Evolutionary conservation across 257 asterid species (phyloP).

Genomic region (Jasminum sambac): DNA sequence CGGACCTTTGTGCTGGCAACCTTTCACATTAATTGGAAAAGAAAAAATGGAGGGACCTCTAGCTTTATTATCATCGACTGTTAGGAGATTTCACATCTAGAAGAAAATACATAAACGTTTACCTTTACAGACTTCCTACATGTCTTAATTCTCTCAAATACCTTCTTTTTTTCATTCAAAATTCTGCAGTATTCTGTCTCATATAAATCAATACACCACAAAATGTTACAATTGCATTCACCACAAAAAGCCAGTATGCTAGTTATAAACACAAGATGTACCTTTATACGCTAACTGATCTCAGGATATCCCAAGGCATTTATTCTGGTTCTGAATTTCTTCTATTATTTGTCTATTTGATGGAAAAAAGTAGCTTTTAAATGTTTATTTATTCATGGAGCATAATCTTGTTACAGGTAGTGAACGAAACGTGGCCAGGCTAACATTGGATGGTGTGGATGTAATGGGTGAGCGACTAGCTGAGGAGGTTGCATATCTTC

Average conservation of each 20-base stretch:
- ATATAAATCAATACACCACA: no score
- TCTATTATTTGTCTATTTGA: background rate
- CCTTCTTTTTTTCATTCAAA: no score
- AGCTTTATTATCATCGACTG: background rate
- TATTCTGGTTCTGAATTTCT: background rate
- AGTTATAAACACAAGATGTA: background rate
- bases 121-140: no score
- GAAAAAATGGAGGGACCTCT: background rate
- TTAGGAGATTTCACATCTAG: no score
- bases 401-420: slow-evolving; percentile 60
- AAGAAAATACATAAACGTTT: no score
- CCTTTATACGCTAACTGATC: background rate
- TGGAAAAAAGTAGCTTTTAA: slow-evolving; percentile 20
- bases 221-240: no score
- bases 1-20: background rate
- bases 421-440: slow-evolving; percentile 69
- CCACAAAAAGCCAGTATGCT: no score
- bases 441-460: slow-evolving; percentile 93
- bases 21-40: background rate
- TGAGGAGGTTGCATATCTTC: slow-evolving; percentile 93
- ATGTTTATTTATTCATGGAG: slow-evolving; percentile 13
- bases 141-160: no score
- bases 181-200: no score
- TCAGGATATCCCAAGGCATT: slow-evolving; percentile 6
- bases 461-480: slow-evolving; percentile 96